Evolutionary conservation across 768 basidiomycete genomes (phyloP).

Genomic region (Leccinum truebloodii): DNA sequence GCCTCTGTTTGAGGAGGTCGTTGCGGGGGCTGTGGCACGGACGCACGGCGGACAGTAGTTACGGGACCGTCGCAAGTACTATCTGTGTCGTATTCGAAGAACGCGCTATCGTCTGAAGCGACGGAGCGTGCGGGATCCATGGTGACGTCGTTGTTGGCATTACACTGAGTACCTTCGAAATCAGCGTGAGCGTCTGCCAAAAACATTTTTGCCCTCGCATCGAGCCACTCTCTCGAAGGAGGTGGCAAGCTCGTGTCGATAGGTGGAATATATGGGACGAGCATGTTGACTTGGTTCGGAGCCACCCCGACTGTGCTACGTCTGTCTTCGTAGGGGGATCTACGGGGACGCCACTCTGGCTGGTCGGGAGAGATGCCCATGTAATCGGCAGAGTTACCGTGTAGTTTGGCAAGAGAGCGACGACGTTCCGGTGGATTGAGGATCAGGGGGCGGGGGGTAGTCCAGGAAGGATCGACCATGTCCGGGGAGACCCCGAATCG

Average conservation of each 20-base stretch:
- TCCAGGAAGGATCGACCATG: constrained; percentile 15
- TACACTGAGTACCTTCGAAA: neutral
- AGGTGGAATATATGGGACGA: constrained; percentile 27
- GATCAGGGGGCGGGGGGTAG: constrained; percentile 12
- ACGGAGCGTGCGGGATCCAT: neutral
- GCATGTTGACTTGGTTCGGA: constrained; percentile 30
- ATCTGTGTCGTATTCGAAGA: constrained; percentile 26
- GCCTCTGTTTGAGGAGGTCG: neutral
- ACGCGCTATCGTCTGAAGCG: constrained; percentile 11
- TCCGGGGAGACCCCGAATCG: constrained; percentile 13
- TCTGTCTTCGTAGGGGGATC: constrained; percentile 28
- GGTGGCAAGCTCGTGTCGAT: constrained; percentile 22
- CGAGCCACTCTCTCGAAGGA: constrained; percentile 20
- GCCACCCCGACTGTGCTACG: constrained; percentile 24
- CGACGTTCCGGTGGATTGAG: constrained; percentile 18
- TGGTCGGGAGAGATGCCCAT: constrained; percentile 25
- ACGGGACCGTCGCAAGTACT: constrained; percentile 13
- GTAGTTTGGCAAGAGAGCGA: constrained; percentile 15
- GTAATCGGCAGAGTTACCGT: constrained; percentile 21
- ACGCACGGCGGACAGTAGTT: neutral
- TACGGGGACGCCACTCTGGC: constrained; percentile 27
- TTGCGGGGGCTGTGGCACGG: constrained; percentile 1
- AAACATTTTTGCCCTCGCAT: constrained; percentile 14
- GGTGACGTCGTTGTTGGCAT: neutral
- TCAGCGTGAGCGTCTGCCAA: constrained; percentile 21